Evolutionary conservation across 495 filamentous ascomycete genomes (phyloP).

Genomic region (Aspergillus campestris): DNA sequence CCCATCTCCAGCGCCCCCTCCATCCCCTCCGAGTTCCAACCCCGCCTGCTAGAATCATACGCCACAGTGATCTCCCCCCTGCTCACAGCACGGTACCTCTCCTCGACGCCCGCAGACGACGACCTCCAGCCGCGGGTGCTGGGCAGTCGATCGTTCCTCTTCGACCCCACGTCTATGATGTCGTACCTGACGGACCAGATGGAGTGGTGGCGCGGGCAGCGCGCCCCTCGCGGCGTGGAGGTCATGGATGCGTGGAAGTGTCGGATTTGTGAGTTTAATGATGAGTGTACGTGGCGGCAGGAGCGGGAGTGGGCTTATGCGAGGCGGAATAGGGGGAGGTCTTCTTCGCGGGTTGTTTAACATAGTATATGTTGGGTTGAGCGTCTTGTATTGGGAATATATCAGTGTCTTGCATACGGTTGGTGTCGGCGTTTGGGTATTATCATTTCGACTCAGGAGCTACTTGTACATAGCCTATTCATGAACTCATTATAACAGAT

Average conservation of each 20-base stretch:
- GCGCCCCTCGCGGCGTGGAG: conserved; percentile 69
- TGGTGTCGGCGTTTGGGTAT: not conserved
- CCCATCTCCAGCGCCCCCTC: conserved; percentile 30
- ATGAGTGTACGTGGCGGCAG: conserved; percentile 54
- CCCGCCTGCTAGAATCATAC: conserved; percentile 49
- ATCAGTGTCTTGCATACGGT: not conserved
- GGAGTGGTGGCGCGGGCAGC: conserved; percentile 79
- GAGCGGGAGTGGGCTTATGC: conserved; percentile 42
- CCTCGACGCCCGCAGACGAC: conserved; percentile 20
- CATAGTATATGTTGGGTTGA: not conserved
- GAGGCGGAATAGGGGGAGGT: conserved; percentile 20
- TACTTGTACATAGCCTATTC: no score
- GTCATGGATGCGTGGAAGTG: conserved; percentile 92
- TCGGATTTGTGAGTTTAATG: conserved; percentile 52
- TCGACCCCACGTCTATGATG: conserved; percentile 53
- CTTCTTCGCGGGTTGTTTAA: conserved; percentile 1
- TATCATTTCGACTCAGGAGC: no score
- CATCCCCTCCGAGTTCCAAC: conserved; percentile 44
- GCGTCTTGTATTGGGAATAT: not conserved
- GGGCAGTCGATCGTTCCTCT: conserved; percentile 60
- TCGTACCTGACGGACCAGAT: conserved; percentile 61
- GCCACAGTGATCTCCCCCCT: conserved; percentile 37
- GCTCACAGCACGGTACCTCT: conserved; percentile 38
- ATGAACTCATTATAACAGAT: not conserved
- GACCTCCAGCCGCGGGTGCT: conserved; percentile 41